Percentiles rank a stretch among this genome's conserved stretches.
phyloP scores from a whole-genome alignment of 768 basidiomycete genomes.

The Solioccasus polychromus region DNA sequence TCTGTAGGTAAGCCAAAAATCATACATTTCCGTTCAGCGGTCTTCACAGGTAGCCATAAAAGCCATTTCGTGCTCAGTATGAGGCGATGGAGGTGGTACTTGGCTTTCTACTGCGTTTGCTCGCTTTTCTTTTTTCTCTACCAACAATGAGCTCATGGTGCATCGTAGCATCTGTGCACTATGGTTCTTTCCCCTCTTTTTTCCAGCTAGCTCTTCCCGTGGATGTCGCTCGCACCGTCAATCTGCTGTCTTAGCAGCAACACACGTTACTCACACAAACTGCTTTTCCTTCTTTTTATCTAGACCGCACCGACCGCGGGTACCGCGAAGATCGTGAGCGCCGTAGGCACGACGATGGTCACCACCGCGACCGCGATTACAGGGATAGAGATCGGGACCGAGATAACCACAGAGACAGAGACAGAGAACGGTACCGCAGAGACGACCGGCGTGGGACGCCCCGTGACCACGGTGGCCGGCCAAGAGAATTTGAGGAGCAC shows the following conservation, averaged over 20 bases:
- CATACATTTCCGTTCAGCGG: constrained; percentile 13
- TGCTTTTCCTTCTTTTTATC: constrained; percentile 45
- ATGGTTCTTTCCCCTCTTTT: constrained; percentile 36
- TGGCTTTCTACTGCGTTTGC: constrained; percentile 34
- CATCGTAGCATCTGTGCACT: constrained; percentile 42
- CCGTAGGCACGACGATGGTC: constrained; percentile 58
- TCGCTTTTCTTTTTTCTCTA: constrained; percentile 36
- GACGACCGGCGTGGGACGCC: constrained; percentile 51
- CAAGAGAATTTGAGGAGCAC: constrained; percentile 47
- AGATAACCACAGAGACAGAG: constrained; percentile 30
- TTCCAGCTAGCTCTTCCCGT: constrained; percentile 62
- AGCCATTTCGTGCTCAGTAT: constrained; percentile 28
- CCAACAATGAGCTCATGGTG: constrained; percentile 65
- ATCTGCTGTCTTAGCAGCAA: constrained; percentile 41
- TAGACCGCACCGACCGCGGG: constrained; percentile 48
- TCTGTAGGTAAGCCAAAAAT: constrained; percentile 49
- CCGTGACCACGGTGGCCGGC: constrained; percentile 44
- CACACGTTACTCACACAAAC: constrained; percentile 50
- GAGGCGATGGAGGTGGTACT: constrained; percentile 35
- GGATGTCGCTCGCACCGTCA: constrained; percentile 39
- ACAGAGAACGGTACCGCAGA: constrained; percentile 38
- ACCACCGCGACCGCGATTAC: constrained; percentile 51
- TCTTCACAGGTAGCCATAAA: constrained; percentile 29
- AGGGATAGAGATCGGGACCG: constrained; percentile 47
- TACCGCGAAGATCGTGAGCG: constrained; percentile 65